Base-by-base conservation (phyloP, 2,329 filamentous ascomycete genomes). In the Cordyceps cicadae region DNA sequence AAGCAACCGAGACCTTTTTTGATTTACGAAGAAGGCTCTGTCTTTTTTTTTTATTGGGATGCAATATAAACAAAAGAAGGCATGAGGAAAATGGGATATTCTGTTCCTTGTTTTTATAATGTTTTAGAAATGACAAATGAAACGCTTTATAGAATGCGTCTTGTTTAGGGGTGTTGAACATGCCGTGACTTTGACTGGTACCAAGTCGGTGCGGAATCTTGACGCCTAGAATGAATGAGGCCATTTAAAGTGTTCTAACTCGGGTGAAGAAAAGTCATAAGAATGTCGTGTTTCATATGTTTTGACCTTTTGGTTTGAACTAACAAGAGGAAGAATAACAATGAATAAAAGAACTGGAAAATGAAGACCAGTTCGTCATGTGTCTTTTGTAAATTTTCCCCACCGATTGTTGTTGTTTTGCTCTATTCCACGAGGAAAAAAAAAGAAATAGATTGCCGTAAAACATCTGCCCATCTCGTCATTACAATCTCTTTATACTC, bases 71-170 rank as follows among this genome's bases (percentile, higher is more conserved):
- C 26, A 50, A 54, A 62, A 53, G 45, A 57, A 59, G 55, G 54
- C 60, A 59, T 62, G 39, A 62, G 41, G 54, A 43, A 50, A 50
- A 49, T 43, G 43, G 59, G 52, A 39, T 39, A 48, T 58, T 52
- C 11, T 57, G 46, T 53, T 50, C 19, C 39, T 59, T 51, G 50
- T 45, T 45, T 63, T 59, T 59, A 29, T 60, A 56, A 60, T 45
- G 59, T 60, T 61, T 48, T 61, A 48, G 59, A 61, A 50, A 61
- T 48, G 62, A 58, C 59, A 49, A 54, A 54, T 45, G 46, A 62
- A 57, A 62, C 39, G 53, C 29, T 57, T 39, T 61, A 56, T 61
- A 56, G 54, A 61, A 26, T 43, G 21, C 37, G 24, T 51, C 51
- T 45, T 60, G 49, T 37, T 26, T 45, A 46, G 7, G 4, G 34